These are phyloP conservation scores for Pleurotus sapidus DNA, from an alignment of 768 basidiomycete genomes.

Conservation along the genomic window DNA sequence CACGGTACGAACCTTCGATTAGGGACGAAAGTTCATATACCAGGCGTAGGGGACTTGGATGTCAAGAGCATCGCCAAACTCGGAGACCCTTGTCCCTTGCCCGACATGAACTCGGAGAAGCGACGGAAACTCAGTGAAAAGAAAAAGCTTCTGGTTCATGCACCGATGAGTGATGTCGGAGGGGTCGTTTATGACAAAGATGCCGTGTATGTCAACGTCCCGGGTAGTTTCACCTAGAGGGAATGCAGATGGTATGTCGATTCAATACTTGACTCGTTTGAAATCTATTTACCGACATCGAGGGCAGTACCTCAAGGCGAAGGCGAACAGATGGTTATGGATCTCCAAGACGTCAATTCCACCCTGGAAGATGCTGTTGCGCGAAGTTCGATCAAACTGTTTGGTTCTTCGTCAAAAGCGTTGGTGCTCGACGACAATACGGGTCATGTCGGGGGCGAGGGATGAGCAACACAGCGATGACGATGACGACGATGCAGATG, in stretches of 20 bases:
- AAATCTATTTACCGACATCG: too few relatives aligned
- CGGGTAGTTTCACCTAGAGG: constrained; percentile 88
- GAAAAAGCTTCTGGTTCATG: constrained; percentile 87
- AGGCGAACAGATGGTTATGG: constrained; percentile 97
- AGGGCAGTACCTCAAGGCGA: constrained; percentile 76
- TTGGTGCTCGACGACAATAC: constrained; percentile 42
- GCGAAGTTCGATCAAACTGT: constrained; percentile 76
- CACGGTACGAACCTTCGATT: constrained; percentile 81
- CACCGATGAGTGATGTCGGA: constrained; percentile 98
- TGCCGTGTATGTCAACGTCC: constrained; percentile 96
- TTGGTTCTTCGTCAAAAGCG: constrained; percentile 76
- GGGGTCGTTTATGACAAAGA: constrained; percentile 98
- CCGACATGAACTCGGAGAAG: constrained; percentile 89
- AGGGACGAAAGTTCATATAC: constrained; percentile 85
- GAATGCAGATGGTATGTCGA: constrained; percentile 56
- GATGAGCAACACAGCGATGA: constrained; percentile 30
- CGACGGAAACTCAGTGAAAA: constrained; percentile 92
- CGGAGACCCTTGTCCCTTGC: constrained; percentile 94
- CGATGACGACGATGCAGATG: constrained; percentile 26
- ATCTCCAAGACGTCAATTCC: constrained; percentile 79
- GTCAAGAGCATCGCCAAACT: constrained; percentile 72
- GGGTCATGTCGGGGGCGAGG: constrained; percentile 29
- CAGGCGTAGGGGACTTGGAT: constrained; percentile 88
- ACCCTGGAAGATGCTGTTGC: constrained; percentile 86
- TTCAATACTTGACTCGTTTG: background rate